Evolutionary conservation across 768 basidiomycete species (phyloP).

Genomic region (Paxillus involutus): DNA sequence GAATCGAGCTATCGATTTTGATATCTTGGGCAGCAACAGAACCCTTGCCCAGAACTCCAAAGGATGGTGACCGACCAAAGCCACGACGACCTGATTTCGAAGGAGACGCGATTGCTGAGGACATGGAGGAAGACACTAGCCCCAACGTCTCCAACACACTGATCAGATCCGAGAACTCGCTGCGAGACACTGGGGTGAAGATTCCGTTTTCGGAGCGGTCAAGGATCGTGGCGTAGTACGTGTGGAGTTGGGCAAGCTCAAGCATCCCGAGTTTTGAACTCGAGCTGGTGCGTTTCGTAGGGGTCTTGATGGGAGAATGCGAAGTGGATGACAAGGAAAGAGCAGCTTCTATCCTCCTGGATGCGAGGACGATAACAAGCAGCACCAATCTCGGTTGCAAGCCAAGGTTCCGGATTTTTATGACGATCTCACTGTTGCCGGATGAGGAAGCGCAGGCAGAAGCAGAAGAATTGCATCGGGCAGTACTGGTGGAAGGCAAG

Average conservation of each 20-base stretch:
- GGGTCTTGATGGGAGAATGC: slow-evolving; percentile 34
- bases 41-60: slow-evolving; percentile 36
- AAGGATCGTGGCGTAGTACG: slow-evolving; percentile 62
- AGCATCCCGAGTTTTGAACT: slow-evolving; percentile 39
- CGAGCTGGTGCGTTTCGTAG: slow-evolving; percentile 53
- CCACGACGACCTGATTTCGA: slow-evolving; percentile 50
- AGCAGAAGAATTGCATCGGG: slow-evolving; percentile 8
- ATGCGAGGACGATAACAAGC: slow-evolving; percentile 61
- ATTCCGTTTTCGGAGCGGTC: slow-evolving; percentile 51
- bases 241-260: slow-evolving; percentile 61
- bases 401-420: slow-evolving; percentile 67
- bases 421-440: slow-evolving; percentile 57
- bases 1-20: slow-evolving; percentile 58
- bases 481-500: slow-evolving; percentile 39
- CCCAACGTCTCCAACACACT: slow-evolving; percentile 75
- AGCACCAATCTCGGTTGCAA: slow-evolving; percentile 75
- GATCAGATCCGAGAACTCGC: slow-evolving; percentile 73
- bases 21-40: slow-evolving; percentile 42
- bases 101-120: slow-evolving; percentile 34
- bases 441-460: slow-evolving; percentile 22
- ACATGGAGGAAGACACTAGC: slow-evolving; percentile 43
- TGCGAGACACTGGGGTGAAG: slow-evolving; percentile 67
- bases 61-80: slow-evolving; percentile 60
- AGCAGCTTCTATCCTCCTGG: slow-evolving; percentile 58
- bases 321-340: slow-evolving; percentile 48